Evolutionary conservation across 2,329 filamentous ascomycete genomes (phyloP), one percentile per base, ranked within the genome.

Genomic region (Rhexocercosporidium sp.): DNA sequence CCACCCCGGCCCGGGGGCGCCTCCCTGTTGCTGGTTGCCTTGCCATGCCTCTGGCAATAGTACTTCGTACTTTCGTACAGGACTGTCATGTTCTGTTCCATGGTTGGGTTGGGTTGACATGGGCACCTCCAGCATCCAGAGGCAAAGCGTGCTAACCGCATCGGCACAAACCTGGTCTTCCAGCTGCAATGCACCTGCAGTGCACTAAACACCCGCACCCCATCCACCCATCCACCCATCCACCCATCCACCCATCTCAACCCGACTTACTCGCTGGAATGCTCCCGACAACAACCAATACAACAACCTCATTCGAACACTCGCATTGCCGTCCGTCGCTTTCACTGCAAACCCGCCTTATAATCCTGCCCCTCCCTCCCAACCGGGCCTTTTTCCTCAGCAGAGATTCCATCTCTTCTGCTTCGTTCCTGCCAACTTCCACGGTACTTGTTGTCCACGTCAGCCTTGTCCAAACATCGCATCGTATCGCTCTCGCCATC

Each of bases 361-460:
- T 66, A 69, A 65, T 61, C 63, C 66, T 69, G 66, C 66, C 47
- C 64, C 53, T 65, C 68, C 66, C 54, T 66, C 62, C 64, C 51
- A 53, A 66, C 47, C 53, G 59, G 44, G 18, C 31, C 37, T 34
- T 37, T 29, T 49, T 59, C 61, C 62, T 61, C 66, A 63, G 70
- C 64, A 75, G 70, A 73, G 71, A 71, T 64, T 68, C 57, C 54
- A 59, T 72, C 71, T 72, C 67, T 72, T 65, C 70, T 68, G 66
- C 64, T 68, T 70, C 70, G 65, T 61, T 49, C 20, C 59, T 65
- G 66, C 64, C 66, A 64, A 44, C 60, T 60, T 66, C 67, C 41
- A 67, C 47, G 46, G 59, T 62, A 68, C 54, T 34, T 65, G 59
- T 62, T 65, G 47, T 46, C 66, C 60, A 62, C 65, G 49, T 68